Evolutionary conservation across 2,329 filamentous ascomycete species (phyloP).

Genomic region (Aspergillus jensenii): DNA sequence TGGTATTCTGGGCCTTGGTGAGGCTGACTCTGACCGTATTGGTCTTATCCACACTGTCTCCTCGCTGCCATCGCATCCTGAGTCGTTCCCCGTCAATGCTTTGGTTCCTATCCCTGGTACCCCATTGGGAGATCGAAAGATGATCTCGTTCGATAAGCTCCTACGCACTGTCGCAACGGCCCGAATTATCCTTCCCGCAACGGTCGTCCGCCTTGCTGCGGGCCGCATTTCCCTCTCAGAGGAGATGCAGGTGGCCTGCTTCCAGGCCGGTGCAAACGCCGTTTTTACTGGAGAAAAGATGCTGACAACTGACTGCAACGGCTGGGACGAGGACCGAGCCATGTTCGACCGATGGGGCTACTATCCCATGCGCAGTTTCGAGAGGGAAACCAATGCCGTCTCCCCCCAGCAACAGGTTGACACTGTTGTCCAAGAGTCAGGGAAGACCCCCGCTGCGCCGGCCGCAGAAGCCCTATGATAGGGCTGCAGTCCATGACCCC

Average conservation of each 20-base stretch:
- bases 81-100: conserved; percentile 89
- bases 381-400: conserved; percentile 29
- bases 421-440: background rate
- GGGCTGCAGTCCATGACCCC: background rate
- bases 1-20: conserved; percentile 82
- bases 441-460: conserved; percentile 27
- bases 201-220: conserved; percentile 83
- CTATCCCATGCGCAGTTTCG: conserved; percentile 68
- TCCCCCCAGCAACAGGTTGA: conserved; percentile 3
- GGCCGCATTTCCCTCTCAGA: conserved; percentile 81
- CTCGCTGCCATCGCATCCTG: conserved; percentile 77
- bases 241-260: conserved; percentile 85
- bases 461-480: conserved; percentile 29
- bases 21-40: conserved; percentile 74
- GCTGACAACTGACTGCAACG: conserved; percentile 87
- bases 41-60: conserved; percentile 80
- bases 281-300: conserved; percentile 96
- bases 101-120: conserved; percentile 90
- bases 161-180: conserved; percentile 82
- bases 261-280: conserved; percentile 89
- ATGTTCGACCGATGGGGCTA: conserved; percentile 85
- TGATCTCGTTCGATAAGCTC: conserved; percentile 74
- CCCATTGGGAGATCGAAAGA: conserved; percentile 71
- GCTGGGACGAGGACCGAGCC: conserved; percentile 82
- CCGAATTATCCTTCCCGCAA: conserved; percentile 76